Percentiles rank a stretch among this genome's conserved stretches.
These are phyloP conservation scores for Debaryomyces fabryi DNA, from an alignment of 1,139 yeast genomes.

Conservation along the genomic window DNA sequence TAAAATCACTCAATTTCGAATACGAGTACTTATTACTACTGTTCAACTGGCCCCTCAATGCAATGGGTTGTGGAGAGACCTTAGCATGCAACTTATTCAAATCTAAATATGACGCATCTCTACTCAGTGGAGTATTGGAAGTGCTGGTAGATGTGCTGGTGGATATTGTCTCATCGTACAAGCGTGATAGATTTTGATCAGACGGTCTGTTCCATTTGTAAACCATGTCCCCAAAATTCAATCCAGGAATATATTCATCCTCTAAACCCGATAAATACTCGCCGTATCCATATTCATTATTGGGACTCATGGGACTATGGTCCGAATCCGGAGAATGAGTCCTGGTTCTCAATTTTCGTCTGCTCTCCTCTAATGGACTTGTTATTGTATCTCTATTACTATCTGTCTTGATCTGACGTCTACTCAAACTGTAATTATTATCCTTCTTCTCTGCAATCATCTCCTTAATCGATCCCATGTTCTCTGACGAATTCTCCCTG, in stretches of 20 bases:
- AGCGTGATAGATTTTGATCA: constrained; percentile 19
- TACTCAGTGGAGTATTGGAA: constrained; percentile 27
- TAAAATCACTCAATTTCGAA: constrained; percentile 30
- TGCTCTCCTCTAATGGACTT: constrained; percentile 52
- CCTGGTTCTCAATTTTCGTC: constrained; percentile 38
- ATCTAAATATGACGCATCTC: constrained; percentile 43
- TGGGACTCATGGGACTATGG: constrained; percentile 8
- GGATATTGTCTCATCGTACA: constrained; percentile 13
- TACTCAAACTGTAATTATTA: constrained; percentile 40
- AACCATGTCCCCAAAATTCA: constrained; percentile 52
- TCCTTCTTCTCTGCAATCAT: constrained; percentile 52
- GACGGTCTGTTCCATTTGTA: constrained; percentile 38
- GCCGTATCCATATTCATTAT: constrained; percentile 22
- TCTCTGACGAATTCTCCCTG: constrained; percentile 10
- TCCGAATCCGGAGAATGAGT: constrained; percentile 3
- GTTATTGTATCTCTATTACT: constrained; percentile 51
- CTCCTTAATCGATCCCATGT: constrained; percentile 1
- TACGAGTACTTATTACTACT: constrained; percentile 22
- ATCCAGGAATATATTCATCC: constrained; percentile 74
- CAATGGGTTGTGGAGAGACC: constrained; percentile 51
- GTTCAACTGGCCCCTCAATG: constrained; percentile 13
- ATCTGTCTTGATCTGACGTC: neutral
- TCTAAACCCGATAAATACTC: constrained; percentile 48
- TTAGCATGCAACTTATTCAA: constrained; percentile 49
- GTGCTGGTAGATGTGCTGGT: constrained; percentile 19